Evolutionary conservation across 2,329 filamentous ascomycete species (phyloP).

Genomic region (Curvularia spicifera): DNA sequence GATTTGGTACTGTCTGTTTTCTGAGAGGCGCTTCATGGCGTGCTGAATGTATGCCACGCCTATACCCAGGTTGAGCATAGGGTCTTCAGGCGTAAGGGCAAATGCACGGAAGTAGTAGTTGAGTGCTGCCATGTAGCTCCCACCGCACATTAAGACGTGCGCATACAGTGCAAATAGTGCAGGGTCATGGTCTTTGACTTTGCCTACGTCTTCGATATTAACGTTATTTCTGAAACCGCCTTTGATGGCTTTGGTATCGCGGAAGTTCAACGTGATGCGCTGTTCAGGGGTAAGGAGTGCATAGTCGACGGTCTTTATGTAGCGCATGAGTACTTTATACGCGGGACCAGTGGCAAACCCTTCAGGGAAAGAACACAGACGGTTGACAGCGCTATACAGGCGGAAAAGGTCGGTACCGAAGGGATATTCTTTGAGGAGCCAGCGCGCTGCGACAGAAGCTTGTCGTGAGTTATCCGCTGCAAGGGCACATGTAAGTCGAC

Average conservation of each 20-base stretch:
- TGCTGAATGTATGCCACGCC: slow-evolving; percentile 81
- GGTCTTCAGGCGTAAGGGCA: slow-evolving; percentile 76
- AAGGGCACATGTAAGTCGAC: slow-evolving; percentile 84
- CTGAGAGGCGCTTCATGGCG: slow-evolving; percentile 84
- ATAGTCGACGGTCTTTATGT: slow-evolving; percentile 88
- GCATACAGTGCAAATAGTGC: slow-evolving; percentile 87
- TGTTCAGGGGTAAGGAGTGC: slow-evolving; percentile 62
- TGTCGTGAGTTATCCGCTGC: slow-evolving; percentile 79
- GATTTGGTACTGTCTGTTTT: slow-evolving; percentile 87
- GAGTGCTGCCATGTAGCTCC: slow-evolving; percentile 81
- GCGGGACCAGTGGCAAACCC: slow-evolving; percentile 79
- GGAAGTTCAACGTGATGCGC: slow-evolving; percentile 53
- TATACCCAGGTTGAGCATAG: slow-evolving; percentile 79
- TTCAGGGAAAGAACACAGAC: slow-evolving; percentile 75
- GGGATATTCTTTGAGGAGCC: slow-evolving; percentile 82
- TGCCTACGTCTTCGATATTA: slow-evolving; percentile 48
- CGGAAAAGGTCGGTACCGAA: slow-evolving; percentile 84
- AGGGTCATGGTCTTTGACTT: slow-evolving; percentile 64
- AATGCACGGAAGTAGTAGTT: slow-evolving; percentile 78
- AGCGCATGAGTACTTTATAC: slow-evolving; percentile 89
- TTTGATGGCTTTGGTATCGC: slow-evolving; percentile 42
- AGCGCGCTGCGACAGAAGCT: slow-evolving; percentile 75
- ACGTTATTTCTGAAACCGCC: slow-evolving; percentile 49
- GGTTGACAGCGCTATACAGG: slow-evolving; percentile 79
- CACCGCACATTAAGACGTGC: slow-evolving; percentile 84